phyloP scores from a whole-genome alignment of 2,329 filamentous ascomycete genomes.

The Sporothrix brunneoviolacea region DNA sequence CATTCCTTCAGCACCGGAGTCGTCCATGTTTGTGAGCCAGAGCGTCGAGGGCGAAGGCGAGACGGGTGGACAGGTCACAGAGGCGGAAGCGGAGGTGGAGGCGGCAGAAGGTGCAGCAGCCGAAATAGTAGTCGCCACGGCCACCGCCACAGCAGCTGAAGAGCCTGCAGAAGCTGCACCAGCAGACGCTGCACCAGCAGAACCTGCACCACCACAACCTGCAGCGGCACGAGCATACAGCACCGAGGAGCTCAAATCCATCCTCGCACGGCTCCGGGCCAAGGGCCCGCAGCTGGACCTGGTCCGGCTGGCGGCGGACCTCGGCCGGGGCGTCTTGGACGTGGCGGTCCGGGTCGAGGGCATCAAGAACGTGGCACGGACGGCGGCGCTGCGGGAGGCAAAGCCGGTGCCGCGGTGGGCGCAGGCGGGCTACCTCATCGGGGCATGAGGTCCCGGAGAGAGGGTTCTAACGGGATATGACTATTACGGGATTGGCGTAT shows the following conservation, averaged over 20 bases:
- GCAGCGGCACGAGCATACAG: not conserved
- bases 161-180: not conserved
- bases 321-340: slow-evolving; percentile 11
- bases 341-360: slow-evolving; percentile 12
- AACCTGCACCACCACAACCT: not conserved
- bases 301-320: slow-evolving; percentile 8
- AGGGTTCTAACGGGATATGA: not conserved
- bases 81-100: no score
- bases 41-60: not conserved
- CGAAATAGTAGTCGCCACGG: not conserved
- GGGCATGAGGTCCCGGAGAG: no score
- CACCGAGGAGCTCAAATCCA: not conserved
- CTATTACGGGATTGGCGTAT: no score
- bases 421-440: slow-evolving; percentile 1
- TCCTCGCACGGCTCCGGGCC: slow-evolving; percentile 7
- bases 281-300: slow-evolving; percentile 3
- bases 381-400: not conserved
- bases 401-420: slow-evolving; percentile 13
- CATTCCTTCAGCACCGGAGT: not conserved
- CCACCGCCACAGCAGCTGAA: no score
- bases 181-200: not conserved
- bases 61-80: no score
- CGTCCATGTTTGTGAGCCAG: not conserved
- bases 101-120: not conserved
- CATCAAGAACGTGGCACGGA: slow-evolving; percentile 14